Conservation (phyloP, 495 filamentous ascomycete species). For the Niebla homalea region DNA sequence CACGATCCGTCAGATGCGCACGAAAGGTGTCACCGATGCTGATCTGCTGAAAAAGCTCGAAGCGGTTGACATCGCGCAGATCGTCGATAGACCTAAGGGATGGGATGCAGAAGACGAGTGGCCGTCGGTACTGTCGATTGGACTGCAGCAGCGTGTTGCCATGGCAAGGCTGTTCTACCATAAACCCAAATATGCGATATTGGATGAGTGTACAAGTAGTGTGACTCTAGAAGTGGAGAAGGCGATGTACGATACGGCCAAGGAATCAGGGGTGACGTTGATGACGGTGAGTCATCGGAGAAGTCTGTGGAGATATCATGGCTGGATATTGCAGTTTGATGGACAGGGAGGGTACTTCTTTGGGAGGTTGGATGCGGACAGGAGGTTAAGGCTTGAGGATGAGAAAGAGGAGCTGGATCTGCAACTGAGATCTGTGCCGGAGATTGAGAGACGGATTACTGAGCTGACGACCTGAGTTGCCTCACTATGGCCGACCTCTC, state of each 20-base stretch:
- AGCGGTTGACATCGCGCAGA: constrained; percentile 65
- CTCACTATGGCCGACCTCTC: too few species aligned
- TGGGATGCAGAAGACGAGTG: constrained; percentile 97
- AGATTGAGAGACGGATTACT: constrained; percentile 69
- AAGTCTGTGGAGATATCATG: constrained; percentile 94
- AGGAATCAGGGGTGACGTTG: constrained; percentile 75
- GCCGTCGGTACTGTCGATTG: constrained; percentile 79
- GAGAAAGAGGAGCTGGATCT: constrained; percentile 92
- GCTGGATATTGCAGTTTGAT: constrained; percentile 88
- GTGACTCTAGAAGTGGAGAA: constrained; percentile 90
- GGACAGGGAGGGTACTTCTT: constrained; percentile 87
- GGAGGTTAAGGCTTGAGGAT: constrained; percentile 74
- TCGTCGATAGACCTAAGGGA: constrained; percentile 70
- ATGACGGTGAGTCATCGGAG: constrained; percentile 91
- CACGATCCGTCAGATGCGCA: constrained; percentile 70
- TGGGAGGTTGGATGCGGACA: constrained; percentile 80
- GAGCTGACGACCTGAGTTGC: constrained; percentile 46
- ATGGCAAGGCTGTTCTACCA: constrained; percentile 98
- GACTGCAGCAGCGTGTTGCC: constrained; percentile 90
- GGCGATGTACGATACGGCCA: constrained; percentile 93
- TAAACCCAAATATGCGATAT: constrained; percentile 72
- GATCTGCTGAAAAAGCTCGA: constrained; percentile 67
- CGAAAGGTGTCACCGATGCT: constrained; percentile 67
- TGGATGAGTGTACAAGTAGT: constrained; percentile 90
- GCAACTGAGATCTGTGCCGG: constrained; percentile 68